Percentiles rank a stretch among this genome's conserved stretches.
Conservation (phyloP, 164 flowering plant species). For the Litsea cubeba region DNA sequence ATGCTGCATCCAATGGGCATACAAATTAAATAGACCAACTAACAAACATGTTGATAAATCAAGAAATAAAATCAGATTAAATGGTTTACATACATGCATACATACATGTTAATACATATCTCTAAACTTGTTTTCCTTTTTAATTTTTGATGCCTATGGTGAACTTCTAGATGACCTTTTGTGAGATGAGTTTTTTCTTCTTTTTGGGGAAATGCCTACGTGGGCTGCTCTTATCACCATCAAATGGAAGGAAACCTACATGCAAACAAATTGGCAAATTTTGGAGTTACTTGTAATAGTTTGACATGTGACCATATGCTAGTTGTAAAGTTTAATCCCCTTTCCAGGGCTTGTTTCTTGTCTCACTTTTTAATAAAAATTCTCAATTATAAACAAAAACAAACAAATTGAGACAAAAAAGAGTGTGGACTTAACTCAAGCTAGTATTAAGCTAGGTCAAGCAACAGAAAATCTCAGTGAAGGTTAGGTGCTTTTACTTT, state of each 20-base stretch:
- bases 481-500: too few relatives aligned
- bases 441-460: too few relatives aligned
- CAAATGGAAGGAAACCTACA: not conserved
- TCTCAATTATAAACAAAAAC: not conserved
- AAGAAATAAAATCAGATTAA: not conserved
- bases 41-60: too few relatives aligned
- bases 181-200: not conserved
- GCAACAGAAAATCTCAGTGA: too few relatives aligned
- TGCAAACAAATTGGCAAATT: not conserved
- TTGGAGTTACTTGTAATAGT: not conserved
- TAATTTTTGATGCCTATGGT: not conserved
- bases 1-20: too few relatives aligned
- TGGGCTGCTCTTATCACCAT: not conserved
- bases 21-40: too few relatives aligned
- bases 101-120: too few relatives aligned
- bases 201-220: not conserved
- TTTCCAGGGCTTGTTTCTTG: not conserved
- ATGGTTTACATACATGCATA: not conserved
- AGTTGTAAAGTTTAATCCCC: not conserved
- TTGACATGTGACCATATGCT: slow-evolving; percentile 1
- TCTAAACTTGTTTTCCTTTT: not conserved
- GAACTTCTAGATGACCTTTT: not conserved
- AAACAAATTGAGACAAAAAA: too few relatives aligned
- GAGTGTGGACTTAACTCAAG: too few relatives aligned
- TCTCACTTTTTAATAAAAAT: not conserved